A percentile compares a stretch with the other conserved stretches of the same genome.
Evolutionary conservation across 768 basidiomycete genomes (phyloP).

Genomic region (Boletus rubescentipes): DNA sequence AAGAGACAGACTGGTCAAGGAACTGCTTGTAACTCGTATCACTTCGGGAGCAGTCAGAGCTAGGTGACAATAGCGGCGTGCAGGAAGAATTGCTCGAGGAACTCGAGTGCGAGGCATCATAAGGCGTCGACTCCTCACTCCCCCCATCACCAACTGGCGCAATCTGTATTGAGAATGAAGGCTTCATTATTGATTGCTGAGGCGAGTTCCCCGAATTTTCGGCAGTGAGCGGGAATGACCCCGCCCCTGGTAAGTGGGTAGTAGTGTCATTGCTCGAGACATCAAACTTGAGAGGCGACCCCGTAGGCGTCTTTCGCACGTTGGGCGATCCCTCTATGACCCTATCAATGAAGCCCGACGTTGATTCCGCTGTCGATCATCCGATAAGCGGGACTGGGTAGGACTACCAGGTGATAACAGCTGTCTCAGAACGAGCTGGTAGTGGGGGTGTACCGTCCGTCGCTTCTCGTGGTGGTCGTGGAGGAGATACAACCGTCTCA

Average conservation of each 20-base stretch:
- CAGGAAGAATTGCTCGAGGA: conserved; percentile 47
- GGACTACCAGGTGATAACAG: conserved; percentile 10
- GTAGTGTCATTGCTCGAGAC: conserved; percentile 22
- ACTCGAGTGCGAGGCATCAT: conserved; percentile 41
- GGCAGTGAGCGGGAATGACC: conserved; percentile 37
- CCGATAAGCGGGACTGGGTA: conserved; percentile 8
- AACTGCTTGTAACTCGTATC: conserved; percentile 59
- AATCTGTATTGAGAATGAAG: conserved; percentile 13
- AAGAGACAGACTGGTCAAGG: conserved; percentile 58
- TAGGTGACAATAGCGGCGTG: conserved; percentile 44
- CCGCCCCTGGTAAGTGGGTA: conserved; percentile 28
- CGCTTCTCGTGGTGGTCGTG: conserved; percentile 9
- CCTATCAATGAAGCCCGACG: conserved; percentile 55
- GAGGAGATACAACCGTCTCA: conserved; percentile 1
- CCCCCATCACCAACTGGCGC: conserved; percentile 16
- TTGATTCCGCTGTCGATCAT: conserved; percentile 45
- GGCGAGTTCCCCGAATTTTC: conserved; percentile 11
- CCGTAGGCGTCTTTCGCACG: conserved; percentile 49
- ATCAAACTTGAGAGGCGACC: conserved; percentile 39
- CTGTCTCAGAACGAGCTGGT: conserved; percentile 8
- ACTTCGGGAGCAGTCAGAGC: conserved; percentile 23
- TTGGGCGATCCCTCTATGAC: conserved; percentile 28
- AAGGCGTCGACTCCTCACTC: conserved; percentile 47
- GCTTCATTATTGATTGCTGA: conserved; percentile 6
- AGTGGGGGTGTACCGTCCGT: conserved; percentile 7